Percentiles rank a stretch among this genome's conserved stretches.
These are phyloP conservation scores for Globisporangium ultimum DNA, from an alignment of 352 stramenopile genomes.

Conservation along the genomic window DNA sequence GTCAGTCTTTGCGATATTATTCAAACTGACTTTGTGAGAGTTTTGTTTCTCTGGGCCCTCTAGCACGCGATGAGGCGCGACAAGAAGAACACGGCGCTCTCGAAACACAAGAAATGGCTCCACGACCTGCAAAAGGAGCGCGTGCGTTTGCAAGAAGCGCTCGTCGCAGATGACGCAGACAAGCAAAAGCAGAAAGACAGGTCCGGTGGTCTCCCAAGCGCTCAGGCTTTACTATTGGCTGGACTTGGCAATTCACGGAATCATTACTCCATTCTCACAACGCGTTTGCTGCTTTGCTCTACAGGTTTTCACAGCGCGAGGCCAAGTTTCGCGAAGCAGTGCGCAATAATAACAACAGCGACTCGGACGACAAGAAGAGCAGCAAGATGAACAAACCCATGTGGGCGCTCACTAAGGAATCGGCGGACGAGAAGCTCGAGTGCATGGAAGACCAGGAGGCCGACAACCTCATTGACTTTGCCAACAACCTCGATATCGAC, in stretches of 20 bases:
- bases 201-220: conserved; percentile 21
- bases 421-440: conserved; percentile 72
- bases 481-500: conserved; percentile 91
- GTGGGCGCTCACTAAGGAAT: conserved; percentile 91
- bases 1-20: neutral
- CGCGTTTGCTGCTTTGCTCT: neutral
- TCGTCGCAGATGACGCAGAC: conserved; percentile 68
- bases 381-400: conserved; percentile 66
- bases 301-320: conserved; percentile 70
- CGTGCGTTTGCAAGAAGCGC: conserved; percentile 71
- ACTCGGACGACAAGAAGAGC: conserved; percentile 20
- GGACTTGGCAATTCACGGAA: too few relatives aligned
- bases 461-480: conserved; percentile 92
- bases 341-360: conserved; percentile 23
- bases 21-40: neutral
- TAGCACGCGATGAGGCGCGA: conserved; percentile 80
- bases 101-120: conserved; percentile 93
- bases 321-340: conserved; percentile 70
- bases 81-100: conserved; percentile 90
- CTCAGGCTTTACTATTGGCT: too few relatives aligned
- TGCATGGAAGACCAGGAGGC: conserved; percentile 77
- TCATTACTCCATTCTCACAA: too few relatives aligned
- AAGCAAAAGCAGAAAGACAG: conserved; percentile 64
- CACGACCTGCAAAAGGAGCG: conserved; percentile 92
- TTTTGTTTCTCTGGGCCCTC: conserved; percentile 11